A percentile compares a stretch with the other conserved stretches of the same genome.
phyloP scores from a whole-genome alignment of 768 basidiomycete genomes.

The Pleurotus eryngii region DNA sequence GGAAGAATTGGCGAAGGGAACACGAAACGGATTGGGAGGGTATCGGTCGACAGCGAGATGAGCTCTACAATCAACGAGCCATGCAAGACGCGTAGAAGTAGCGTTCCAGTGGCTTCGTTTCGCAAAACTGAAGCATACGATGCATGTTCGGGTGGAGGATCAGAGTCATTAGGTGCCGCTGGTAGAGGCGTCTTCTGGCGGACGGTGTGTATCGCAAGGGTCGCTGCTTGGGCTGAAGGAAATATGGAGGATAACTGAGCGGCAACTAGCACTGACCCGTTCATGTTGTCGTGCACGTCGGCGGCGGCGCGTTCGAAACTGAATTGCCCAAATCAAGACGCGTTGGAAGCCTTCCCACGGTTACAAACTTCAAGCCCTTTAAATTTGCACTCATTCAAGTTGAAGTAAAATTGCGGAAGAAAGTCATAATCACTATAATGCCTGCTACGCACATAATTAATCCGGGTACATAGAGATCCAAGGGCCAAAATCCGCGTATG shows the following conservation, averaged over 20 bases:
- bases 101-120: conserved; percentile 54
- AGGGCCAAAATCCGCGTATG: too few relatives aligned
- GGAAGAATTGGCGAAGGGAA: conserved; percentile 70
- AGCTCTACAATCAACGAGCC: conserved; percentile 74
- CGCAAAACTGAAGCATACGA: conserved; percentile 57
- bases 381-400: too few relatives aligned
- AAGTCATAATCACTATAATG: too few relatives aligned
- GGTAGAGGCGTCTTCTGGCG: conserved; percentile 52
- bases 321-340: neutral
- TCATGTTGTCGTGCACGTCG: conserved; percentile 22
- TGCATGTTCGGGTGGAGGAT: conserved; percentile 70
- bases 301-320: too few relatives aligned
- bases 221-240: conserved; percentile 45
- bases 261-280: conserved; percentile 45
- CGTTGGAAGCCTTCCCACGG: neutral
- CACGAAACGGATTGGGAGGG: conserved; percentile 70
- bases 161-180: conserved; percentile 35
- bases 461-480: too few relatives aligned
- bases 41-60: conserved; percentile 62
- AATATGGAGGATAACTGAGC: conserved; percentile 66
- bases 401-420: too few relatives aligned
- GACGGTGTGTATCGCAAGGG: conserved; percentile 55
- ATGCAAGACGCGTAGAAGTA: conserved; percentile 74
- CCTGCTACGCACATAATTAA: too few relatives aligned
- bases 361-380: neutral